These are phyloP conservation scores for Eragrostis curvula DNA, from an alignment of 176 grass and related monocot genomes.

Conservation along the genomic window DNA sequence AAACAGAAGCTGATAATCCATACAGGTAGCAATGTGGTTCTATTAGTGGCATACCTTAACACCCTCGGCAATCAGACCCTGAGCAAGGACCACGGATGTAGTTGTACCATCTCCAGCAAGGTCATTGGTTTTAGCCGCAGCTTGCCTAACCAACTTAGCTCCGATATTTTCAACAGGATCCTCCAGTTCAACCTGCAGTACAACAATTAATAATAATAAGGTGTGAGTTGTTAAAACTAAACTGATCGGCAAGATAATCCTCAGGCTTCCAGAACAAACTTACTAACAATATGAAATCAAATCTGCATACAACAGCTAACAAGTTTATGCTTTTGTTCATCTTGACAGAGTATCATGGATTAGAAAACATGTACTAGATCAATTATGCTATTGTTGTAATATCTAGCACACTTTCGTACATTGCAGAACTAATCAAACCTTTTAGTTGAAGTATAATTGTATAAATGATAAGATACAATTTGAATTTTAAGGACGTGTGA, in stretches of 20 bases:
- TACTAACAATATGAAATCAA: not conserved
- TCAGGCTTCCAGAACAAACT: slow-evolving; percentile 8
- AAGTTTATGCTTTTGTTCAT: slow-evolving; percentile 5
- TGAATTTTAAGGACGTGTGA: not conserved
- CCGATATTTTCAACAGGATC: slow-evolving; percentile 98
- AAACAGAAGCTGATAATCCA: not conserved
- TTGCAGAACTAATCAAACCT: not conserved
- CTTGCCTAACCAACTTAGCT: slow-evolving; percentile 96
- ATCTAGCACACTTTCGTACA: not conserved
- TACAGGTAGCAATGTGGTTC: not conserved
- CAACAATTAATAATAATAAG: slow-evolving; percentile 13
- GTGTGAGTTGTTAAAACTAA: not conserved
- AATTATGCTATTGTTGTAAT: not conserved
- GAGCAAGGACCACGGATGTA: slow-evolving; percentile 97
- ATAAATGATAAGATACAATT: not conserved
- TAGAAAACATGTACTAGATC: not conserved
- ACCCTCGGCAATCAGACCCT: slow-evolving; percentile 94
- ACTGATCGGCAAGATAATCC: slow-evolving; percentile 1
- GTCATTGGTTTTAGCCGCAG: slow-evolving; percentile 96
- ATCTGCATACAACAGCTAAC: slow-evolving; percentile 4
- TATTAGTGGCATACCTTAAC: slow-evolving; percentile 63
- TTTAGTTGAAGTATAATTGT: not conserved
- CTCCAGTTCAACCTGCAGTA: slow-evolving; percentile 84
- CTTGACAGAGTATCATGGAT: not conserved
- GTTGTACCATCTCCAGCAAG: slow-evolving; percentile 94